Base-by-base conservation (phyloP, 768 basidiomycete genomes). In the Suillus subalutaceus region DNA sequence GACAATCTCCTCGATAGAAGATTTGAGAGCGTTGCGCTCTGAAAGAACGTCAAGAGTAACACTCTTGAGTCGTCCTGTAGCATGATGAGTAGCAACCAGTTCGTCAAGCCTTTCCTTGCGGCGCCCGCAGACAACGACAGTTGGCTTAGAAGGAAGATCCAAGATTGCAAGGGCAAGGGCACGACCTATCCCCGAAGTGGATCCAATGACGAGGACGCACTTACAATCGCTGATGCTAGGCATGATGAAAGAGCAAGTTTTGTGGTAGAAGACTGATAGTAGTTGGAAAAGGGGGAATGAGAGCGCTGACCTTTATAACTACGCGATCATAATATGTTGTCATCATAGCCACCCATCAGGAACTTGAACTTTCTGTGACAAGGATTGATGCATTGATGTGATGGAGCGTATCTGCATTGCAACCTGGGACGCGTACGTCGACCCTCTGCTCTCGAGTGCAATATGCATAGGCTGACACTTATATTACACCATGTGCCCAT, bases 111-210 rank as follows among this genome's bases (percentile, higher is more conserved):
- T 77, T n/a, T 85, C 83, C 67, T 82, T 77, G n/a, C 86, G 82
- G 48, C 86, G 79, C 8, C 86, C 86, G 15, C 80, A 74, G 23
- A 80, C 85, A 55, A 88, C 81, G 35, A 87, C 84, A 7, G 75
- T 79, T 2, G 86, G 86, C 43, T 79, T 75, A 44, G 81, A 81
- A 0, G 85, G 83, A 3, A 87, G 77, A 35, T 72, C 74, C 37
- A 84, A 79, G 53, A 88, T 78, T 23, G 81, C 79, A 10, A 85
- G 77, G 6, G 87, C 86, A 7, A 89, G 81, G 46, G 83, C 81
- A 5, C 85, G 83, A 20, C 88, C 87, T 37, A 88, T 84, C 40
- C 87, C 87, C 37, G 85, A 77, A 5, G 87, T 87, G 3, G 86
- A 86, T 26, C 86, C 86, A 56, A 84, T 81, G 65, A 87, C 76